Evolutionary conservation across 257 asterid genomes (phyloP).

Genomic region (Cynanchum wilfordii): DNA sequence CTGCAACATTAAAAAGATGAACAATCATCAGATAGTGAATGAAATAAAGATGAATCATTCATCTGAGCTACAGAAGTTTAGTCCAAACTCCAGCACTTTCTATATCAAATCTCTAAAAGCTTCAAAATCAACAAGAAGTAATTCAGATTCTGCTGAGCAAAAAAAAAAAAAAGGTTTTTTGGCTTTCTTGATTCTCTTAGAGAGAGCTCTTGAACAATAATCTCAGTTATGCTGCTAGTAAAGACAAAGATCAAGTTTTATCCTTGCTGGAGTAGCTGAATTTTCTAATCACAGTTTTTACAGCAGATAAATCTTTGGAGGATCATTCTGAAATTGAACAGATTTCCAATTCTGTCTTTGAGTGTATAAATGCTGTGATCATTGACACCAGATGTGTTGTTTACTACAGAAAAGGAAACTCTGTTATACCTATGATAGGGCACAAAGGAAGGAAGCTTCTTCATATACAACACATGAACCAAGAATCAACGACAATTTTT

Average conservation of each 20-base stretch:
- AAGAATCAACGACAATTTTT: too few relatives aligned
- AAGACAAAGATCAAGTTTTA: background rate
- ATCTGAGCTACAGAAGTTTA: background rate
- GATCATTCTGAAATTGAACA: background rate
- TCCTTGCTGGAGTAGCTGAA: background rate
- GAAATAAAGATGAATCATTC: too few relatives aligned
- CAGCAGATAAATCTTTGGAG: background rate
- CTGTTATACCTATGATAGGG: too few relatives aligned
- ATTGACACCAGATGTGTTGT: background rate
- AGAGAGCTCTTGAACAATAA: background rate
- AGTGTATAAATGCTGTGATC: background rate
- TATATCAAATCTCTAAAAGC: background rate
- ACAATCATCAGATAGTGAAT: background rate
- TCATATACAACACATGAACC: too few relatives aligned
- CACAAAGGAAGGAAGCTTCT: too few relatives aligned
- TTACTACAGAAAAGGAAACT: too few relatives aligned
- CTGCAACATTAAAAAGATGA: background rate
- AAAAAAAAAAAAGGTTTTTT: background rate
- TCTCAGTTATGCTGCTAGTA: background rate
- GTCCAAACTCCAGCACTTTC: too few relatives aligned
- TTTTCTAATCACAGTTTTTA: background rate
- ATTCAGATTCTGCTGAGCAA: background rate
- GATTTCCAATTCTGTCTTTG: background rate
- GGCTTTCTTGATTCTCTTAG: constrained; percentile 1
- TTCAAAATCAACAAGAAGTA: background rate